Base-by-base conservation (phyloP, 2,329 filamentous ascomycete genomes). In the Colletotrichum endophyticum region DNA sequence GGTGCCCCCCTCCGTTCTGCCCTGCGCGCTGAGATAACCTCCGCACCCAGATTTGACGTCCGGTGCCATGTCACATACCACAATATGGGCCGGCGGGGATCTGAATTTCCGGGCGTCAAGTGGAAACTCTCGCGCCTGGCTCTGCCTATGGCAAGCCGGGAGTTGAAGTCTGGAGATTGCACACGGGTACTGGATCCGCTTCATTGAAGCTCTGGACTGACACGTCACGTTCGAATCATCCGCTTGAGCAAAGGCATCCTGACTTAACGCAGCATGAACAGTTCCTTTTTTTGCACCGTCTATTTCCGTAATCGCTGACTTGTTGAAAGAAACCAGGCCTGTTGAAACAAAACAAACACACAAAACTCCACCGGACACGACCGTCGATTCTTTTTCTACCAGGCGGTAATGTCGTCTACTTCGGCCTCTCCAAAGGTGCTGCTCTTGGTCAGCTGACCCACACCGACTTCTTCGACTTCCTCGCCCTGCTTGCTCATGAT, bases 391-490 rank as follows among this genome's bases (percentile, higher is more conserved):
- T 12, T n/a, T 30, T 27, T 11, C 25, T 70, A 98, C 96, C 96
- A 98, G 27, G 95, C 96, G 39, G 96, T 98, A 80, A 98, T 98
- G 83, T 99, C 97, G 77, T 96, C 96, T 25, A 98, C 95, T 86
- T 99, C 97, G 2, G 95, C 96, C 86, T 99, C 96, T 19, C 96
- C 96, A 87, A 98, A 98, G 0, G 95, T 97, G 85, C 96, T 98
- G 72, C 91, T 96, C 88, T 98, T 98, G 22, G 92, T 95, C 78
- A 96, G 85, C 80, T 91, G 87, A 19, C 92, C 92, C 8, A 92
- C 88, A 76, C 89, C 87, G 78, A 88, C 83, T 77, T 87, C 88
- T 73, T 86, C 86, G 28, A 86, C 88, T 32, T 82, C 83, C 4
- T 85, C 85, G 4, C 88, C 91, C 27, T 91, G 88, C 80, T 88